These are phyloP conservation scores for Asclepias syriaca DNA, from an alignment of 257 asterid genomes.

Conservation along the genomic window DNA sequence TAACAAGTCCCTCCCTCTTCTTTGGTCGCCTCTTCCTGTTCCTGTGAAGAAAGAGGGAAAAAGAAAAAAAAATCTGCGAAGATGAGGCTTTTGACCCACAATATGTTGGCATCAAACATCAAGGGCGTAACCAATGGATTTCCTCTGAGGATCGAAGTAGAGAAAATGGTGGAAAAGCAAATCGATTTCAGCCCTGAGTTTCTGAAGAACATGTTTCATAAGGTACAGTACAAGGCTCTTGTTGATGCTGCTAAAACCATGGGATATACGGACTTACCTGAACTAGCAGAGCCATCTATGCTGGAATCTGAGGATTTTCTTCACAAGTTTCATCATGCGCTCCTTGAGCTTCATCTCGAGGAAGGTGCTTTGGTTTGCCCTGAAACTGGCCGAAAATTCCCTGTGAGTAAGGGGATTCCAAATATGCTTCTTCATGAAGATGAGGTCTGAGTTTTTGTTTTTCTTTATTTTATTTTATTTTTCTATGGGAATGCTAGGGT, in stretches of 20 bases:
- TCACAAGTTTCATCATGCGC: slow-evolving; percentile 76
- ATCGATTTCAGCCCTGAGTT: slow-evolving; percentile 68
- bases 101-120: slow-evolving; percentile 83
- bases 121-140: slow-evolving; percentile 75
- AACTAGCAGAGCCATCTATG: slow-evolving; percentile 57
- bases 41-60: neutral
- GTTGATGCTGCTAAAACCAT: slow-evolving; percentile 63
- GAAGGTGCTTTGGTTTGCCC: slow-evolving; percentile 89
- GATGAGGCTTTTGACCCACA: slow-evolving; percentile 89
- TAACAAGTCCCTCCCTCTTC: neutral
- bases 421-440: slow-evolving; percentile 93
- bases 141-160: slow-evolving; percentile 62
- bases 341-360: slow-evolving; percentile 86
- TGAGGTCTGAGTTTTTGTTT: slow-evolving; percentile 51
- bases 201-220: slow-evolving; percentile 66
- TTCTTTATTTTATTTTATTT: neutral
- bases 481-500: neutral
- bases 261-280: slow-evolving; percentile 75
- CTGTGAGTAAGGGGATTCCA: slow-evolving; percentile 85
- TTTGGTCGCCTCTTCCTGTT: no score
- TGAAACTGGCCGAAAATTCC: slow-evolving; percentile 76
- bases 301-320: slow-evolving; percentile 78
- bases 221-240: slow-evolving; percentile 73
- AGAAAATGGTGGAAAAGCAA: slow-evolving; percentile 50
- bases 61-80: neutral